Evolutionary conservation across 2,329 filamentous ascomycete species (phyloP).

Genomic region (Nemania serpens): DNA sequence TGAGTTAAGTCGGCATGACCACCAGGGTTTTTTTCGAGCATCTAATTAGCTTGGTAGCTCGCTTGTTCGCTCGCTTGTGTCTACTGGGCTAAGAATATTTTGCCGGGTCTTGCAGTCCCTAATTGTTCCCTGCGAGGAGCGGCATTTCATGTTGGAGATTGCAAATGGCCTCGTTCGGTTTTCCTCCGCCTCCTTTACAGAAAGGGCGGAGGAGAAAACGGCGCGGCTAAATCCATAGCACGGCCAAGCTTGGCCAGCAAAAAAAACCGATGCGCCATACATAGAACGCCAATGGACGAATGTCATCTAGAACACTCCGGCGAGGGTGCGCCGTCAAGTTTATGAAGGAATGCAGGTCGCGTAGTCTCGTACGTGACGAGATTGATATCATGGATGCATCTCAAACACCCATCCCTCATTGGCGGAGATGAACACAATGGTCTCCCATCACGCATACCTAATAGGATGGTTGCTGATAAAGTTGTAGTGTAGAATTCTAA

Average conservation of each 20-base stretch:
- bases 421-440: not conserved
- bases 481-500: not conserved
- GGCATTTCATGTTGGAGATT: constrained; percentile 15
- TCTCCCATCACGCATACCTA: not conserved
- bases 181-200: constrained; percentile 15
- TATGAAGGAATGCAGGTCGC: not conserved
- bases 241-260: constrained; percentile 9
- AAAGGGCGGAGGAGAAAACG: constrained; percentile 14
- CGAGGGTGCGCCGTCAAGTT: not conserved
- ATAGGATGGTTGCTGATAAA: not conserved
- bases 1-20: not conserved
- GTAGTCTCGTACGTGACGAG: not conserved
- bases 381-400: not conserved
- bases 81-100: constrained; percentile 11
- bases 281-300: not conserved
- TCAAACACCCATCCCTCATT: not conserved
- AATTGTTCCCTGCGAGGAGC: not conserved
- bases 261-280: not conserved
- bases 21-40: not conserved
- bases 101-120: constrained; percentile 20
- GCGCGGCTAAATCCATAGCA: constrained; percentile 22
- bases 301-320: not conserved
- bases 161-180: not conserved
- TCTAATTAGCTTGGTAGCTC: not conserved
- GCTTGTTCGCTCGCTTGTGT: not conserved